phyloP scores from a whole-genome alignment of 257 asterid species.

The Ligustrum vulgare region DNA sequence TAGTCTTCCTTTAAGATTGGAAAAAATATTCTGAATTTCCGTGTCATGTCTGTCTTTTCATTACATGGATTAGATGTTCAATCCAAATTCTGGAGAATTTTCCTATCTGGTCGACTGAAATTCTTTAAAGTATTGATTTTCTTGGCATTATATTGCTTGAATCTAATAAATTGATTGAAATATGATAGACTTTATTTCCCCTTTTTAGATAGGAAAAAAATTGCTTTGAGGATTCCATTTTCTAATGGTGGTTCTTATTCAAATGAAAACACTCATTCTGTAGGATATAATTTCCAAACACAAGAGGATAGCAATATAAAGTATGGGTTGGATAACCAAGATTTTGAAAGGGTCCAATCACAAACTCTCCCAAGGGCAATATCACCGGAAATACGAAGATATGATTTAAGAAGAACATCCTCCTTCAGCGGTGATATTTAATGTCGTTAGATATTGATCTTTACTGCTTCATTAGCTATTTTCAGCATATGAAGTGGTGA shows the following conservation, averaged over 20 bases:
- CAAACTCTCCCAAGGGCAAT: conserved; percentile 62
- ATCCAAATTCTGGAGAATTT: neutral
- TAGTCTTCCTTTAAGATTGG: too few relatives aligned
- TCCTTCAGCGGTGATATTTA: conserved; percentile 48
- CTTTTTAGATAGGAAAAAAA: neutral
- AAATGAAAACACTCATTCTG: conserved; percentile 22
- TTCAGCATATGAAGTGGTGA: neutral
- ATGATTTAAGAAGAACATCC: conserved; percentile 63
- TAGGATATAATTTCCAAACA: conserved; percentile 30
- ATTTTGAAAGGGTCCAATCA: conserved; percentile 74
- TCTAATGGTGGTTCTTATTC: conserved; percentile 7
- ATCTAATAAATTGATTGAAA: neutral
- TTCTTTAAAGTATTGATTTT: neutral
- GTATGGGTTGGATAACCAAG: conserved; percentile 87
- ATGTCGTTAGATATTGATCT: conserved; percentile 1
- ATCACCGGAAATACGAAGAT: conserved; percentile 65
- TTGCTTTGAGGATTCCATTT: neutral
- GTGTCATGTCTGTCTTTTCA: neutral
- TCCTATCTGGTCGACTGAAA: neutral
- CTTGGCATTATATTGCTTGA: neutral
- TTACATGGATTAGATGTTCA: conserved; percentile 1
- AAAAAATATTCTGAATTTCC: conserved; percentile 13
- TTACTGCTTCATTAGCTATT: neutral
- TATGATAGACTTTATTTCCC: neutral
- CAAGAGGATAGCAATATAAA: conserved; percentile 23